Conservation (phyloP, 148 eudicot genomes). For the Diospyros kaki region DNA sequence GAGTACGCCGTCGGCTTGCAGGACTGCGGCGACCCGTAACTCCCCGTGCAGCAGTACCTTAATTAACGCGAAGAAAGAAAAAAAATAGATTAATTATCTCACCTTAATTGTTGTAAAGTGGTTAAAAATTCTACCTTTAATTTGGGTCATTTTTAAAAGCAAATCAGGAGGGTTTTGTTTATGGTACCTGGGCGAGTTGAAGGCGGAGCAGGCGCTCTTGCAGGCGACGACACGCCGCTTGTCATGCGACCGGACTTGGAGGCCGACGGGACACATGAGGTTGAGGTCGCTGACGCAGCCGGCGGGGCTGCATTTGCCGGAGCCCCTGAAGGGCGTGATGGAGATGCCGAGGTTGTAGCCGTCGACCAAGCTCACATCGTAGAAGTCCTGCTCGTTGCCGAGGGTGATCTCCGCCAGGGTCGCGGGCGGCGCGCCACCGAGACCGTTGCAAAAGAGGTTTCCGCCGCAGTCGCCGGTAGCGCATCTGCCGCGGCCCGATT, state of each 20-base stretch:
- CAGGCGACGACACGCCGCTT: slow-evolving; percentile 66
- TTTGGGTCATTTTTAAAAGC: no score
- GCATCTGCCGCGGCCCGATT: slow-evolving; percentile 64
- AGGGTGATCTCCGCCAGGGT: slow-evolving; percentile 89
- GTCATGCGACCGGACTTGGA: slow-evolving; percentile 65
- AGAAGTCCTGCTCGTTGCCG: slow-evolving; percentile 75
- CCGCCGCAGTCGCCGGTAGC: slow-evolving; percentile 97
- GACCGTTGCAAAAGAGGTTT: slow-evolving; percentile 67
- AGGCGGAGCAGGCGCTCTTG: slow-evolving; percentile 90
- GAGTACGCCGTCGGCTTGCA: slow-evolving; percentile 96
- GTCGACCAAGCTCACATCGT: slow-evolving; percentile 89
- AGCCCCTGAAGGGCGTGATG: slow-evolving; percentile 55
- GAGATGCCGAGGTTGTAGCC: slow-evolving; percentile 87
- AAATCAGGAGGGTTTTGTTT: no score
- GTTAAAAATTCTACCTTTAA: no score
- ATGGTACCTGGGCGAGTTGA: slow-evolving; percentile 58
- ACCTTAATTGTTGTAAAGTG: no score
- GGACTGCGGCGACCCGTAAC: slow-evolving; percentile 67
- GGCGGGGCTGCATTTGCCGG: slow-evolving; percentile 63
- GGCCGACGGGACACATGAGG: slow-evolving; percentile 80
- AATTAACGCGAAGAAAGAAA: no score
- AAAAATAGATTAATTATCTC: no score
- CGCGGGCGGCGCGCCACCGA: slow-evolving; percentile 91
- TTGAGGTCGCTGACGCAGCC: slow-evolving; percentile 91
- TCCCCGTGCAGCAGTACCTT: slow-evolving; percentile 76